These are phyloP conservation scores for Sisymbrium irio DNA, from an alignment of 345 rosid genomes.

Conservation along the genomic window DNA sequence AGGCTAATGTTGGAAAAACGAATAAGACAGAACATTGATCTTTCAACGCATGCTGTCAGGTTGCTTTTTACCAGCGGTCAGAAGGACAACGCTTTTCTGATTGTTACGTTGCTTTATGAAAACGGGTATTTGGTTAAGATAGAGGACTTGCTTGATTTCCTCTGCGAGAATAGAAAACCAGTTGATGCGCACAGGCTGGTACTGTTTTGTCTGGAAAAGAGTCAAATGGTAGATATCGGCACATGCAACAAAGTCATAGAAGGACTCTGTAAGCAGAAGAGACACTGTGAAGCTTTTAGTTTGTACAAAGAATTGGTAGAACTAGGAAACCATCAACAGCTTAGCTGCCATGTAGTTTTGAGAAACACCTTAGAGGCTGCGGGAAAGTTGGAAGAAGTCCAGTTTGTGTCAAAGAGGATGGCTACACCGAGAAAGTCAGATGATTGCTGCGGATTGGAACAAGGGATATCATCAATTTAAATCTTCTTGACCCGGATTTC, in stretches of 20 bases:
- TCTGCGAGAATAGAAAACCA: slow-evolving; percentile 46
- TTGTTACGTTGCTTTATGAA: slow-evolving; percentile 49
- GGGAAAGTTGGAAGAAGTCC: slow-evolving; percentile 51
- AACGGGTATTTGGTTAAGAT: slow-evolving; percentile 56
- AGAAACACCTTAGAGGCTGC: slow-evolving; percentile 49
- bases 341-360: slow-evolving; percentile 54
- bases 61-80: slow-evolving; percentile 47
- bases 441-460: slow-evolving; percentile 14
- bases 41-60: slow-evolving; percentile 54
- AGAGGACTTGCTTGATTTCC: slow-evolving; percentile 52
- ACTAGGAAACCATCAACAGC: slow-evolving; percentile 46
- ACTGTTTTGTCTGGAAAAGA: slow-evolving; percentile 56
- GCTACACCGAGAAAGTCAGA: slow-evolving; percentile 21
- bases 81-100: slow-evolving; percentile 50
- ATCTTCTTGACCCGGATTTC: background rate
- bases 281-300: slow-evolving; percentile 60
- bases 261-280: slow-evolving; percentile 59
- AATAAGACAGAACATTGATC: slow-evolving; percentile 55
- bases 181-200: slow-evolving; percentile 52
- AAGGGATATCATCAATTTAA: background rate
- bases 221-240: slow-evolving; percentile 41
- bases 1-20: slow-evolving; percentile 55
- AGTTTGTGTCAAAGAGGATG: slow-evolving; percentile 65
- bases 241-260: slow-evolving; percentile 47
- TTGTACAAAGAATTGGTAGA: slow-evolving; percentile 69